phyloP scores from a whole-genome alignment of 2,329 filamentous ascomycete species.

The Geosmithia morbida region DNA sequence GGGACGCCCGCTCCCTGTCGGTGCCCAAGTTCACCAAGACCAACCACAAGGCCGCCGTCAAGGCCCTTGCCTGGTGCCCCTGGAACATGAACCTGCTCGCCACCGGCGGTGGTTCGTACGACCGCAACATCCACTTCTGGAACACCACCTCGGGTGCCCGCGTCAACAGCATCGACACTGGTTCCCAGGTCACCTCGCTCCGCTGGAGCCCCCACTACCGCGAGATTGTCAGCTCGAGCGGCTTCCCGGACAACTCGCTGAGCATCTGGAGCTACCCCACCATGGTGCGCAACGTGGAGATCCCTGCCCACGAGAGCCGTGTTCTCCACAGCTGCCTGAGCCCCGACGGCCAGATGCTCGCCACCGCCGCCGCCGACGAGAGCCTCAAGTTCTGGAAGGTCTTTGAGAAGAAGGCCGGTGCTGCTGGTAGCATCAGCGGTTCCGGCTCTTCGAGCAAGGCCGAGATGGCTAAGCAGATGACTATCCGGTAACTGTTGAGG shows the following conservation, averaged over 20 bases:
- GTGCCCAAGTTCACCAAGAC: slow-evolving; percentile 99
- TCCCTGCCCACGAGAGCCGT: slow-evolving; percentile 91
- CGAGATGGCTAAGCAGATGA: slow-evolving; percentile 89
- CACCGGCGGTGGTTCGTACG: slow-evolving; percentile 90
- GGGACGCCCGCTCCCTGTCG: slow-evolving; percentile 86
- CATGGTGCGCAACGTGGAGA: slow-evolving; percentile 92
- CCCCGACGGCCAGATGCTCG: slow-evolving; percentile 95
- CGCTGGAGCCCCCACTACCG: slow-evolving; percentile 96
- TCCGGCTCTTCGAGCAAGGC: slow-evolving; percentile 63
- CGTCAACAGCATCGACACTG: slow-evolving; percentile 98
- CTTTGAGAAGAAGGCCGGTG: slow-evolving; percentile 93
- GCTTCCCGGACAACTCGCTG: slow-evolving; percentile 97
- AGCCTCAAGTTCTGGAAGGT: slow-evolving; percentile 99
- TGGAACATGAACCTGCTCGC: slow-evolving; percentile 97
- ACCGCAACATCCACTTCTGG: slow-evolving; percentile 99
- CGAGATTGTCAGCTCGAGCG: slow-evolving; percentile 93
- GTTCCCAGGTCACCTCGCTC: slow-evolving; percentile 90
- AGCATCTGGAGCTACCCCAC: slow-evolving; percentile 99
- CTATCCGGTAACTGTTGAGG: slow-evolving; percentile 61
- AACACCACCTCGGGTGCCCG: slow-evolving; percentile 95
- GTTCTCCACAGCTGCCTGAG: slow-evolving; percentile 95
- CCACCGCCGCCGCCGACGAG: slow-evolving; percentile 91
- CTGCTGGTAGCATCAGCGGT: slow-evolving; percentile 46
- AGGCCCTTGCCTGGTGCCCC: slow-evolving; percentile 96
- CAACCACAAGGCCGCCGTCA: slow-evolving; percentile 97